phyloP scores from a whole-genome alignment of 257 asterid species.

The Gentiana straminea region DNA sequence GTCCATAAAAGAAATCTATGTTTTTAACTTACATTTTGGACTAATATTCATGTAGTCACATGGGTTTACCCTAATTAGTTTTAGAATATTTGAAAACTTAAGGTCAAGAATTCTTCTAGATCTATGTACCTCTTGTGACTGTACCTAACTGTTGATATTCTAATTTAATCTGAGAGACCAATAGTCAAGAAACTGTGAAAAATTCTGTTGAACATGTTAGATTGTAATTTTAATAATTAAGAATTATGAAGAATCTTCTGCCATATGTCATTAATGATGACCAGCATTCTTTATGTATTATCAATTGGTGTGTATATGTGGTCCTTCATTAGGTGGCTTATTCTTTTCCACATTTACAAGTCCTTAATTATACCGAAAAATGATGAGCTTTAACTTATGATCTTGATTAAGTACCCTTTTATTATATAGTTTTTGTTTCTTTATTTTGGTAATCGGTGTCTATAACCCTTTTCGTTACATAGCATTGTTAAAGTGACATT shows the following conservation, averaged over 20 bases:
- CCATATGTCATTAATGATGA: constrained; percentile 22
- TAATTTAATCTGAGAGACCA: constrained; percentile 21
- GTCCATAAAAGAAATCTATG: constrained; percentile 24
- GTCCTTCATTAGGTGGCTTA: constrained; percentile 27
- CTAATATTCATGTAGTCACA: constrained; percentile 25
- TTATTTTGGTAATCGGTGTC: too few species aligned
- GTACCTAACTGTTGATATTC: constrained; percentile 18
- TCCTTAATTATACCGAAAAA: constrained; percentile 3
- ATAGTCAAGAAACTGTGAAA: constrained; percentile 21
- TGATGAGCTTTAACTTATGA: constrained; percentile 5
- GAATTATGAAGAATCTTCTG: constrained; percentile 6
- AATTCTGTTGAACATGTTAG: constrained; percentile 17
- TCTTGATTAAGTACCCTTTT: too few species aligned
- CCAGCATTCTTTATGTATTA: constrained; percentile 13
- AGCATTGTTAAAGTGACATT: too few species aligned
- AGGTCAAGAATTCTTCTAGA: constrained; percentile 4
- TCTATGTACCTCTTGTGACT: not conserved
- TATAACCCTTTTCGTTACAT: too few species aligned
- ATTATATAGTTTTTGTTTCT: too few species aligned
- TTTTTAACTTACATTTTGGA: constrained; percentile 28
- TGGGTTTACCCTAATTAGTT: constrained; percentile 5
- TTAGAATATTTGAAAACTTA: constrained; percentile 16
- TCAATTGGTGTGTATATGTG: constrained; percentile 15
- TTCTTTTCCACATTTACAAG: not conserved
- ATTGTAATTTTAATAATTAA: constrained; percentile 7